Evolutionary conservation across 2,329 filamentous ascomycete genomes (phyloP), one percentile per base, ranked within the genome.

Genomic region (Scedosporium minutisporum): DNA sequence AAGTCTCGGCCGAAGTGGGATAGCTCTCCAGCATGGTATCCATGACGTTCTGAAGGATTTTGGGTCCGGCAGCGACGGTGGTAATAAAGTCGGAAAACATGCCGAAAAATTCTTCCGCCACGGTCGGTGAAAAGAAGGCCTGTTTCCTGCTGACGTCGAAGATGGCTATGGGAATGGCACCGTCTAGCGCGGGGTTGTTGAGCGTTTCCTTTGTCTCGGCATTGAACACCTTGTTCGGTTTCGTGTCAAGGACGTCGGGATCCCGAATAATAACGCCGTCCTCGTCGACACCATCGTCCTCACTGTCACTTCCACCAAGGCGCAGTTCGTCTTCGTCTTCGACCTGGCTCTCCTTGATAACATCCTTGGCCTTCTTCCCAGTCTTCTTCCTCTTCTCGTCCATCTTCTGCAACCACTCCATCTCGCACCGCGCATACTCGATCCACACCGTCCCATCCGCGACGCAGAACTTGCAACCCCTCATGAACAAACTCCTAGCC

Each of bases 141-240:
- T 96, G 87, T 72, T 89, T 91, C 77, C 87, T 86, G 5, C 92
- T 88, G 23, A 91, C 86, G 69, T 96, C 91, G 70, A 96, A 97
- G 58, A 99, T 90, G 46, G 93, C 92, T 63, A 92, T 83, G 1
- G 95, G 93, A 67, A 99, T 96, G 16, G 91, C 95, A n/a, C 95
- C 95, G 64, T 89, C 90, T 66, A 97, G 81, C 9, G 91, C 91
- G 3, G 93, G 92, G 58, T 92, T 93, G 63, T 85, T 86, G 27
- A 96, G 77, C 62, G 79, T 78, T 66, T 75, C 70, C 3, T 75
- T 73, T 0, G 76, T 75, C 62, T 79, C 73, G 63, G 80, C 75
- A 66, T 79, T 74, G 58, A 82, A 77, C 48, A 80, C 81, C 66
- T 74, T 75, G 63, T 70, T 70, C 51, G 76, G 72, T 38, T 69